These are phyloP conservation scores for Kodamaea arcana DNA, from an alignment of 1,139 yeast genomes.

Conservation along the genomic window DNA sequence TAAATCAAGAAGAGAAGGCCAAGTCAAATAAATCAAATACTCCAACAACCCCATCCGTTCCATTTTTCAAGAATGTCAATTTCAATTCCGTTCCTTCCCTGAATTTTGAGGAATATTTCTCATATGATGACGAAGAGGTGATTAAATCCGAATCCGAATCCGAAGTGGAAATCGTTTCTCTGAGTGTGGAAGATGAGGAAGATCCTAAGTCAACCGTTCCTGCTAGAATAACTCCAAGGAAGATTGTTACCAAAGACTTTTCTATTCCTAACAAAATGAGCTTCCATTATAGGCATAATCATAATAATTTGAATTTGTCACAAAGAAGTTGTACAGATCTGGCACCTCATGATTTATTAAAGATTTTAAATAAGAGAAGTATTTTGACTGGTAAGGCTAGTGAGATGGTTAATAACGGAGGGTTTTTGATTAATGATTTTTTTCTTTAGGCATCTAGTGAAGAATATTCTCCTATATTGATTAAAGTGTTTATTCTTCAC, in stretches of 20 bases:
- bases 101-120: slow-evolving; percentile 38
- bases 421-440: slow-evolving; percentile 46
- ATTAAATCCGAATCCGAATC: not conserved
- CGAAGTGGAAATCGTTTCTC: slow-evolving; percentile 4
- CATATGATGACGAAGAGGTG: slow-evolving; percentile 17
- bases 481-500: too few species aligned
- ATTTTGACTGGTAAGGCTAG: slow-evolving; percentile 49
- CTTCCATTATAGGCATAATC: slow-evolving; percentile 41
- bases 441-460: slow-evolving; percentile 31
- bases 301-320: slow-evolving; percentile 41
- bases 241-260: slow-evolving; percentile 6
- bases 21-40: slow-evolving; percentile 5
- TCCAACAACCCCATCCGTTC: slow-evolving; percentile 19
- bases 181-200: slow-evolving; percentile 8
- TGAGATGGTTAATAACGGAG: slow-evolving; percentile 53
- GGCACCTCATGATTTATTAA: slow-evolving; percentile 22
- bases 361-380: slow-evolving; percentile 42
- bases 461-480: too few species aligned
- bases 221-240: slow-evolving; percentile 4
- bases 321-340: slow-evolving; percentile 7
- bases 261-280: slow-evolving; percentile 27
- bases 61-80: slow-evolving; percentile 41
- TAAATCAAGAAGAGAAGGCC: slow-evolving; percentile 23
- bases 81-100: slow-evolving; percentile 30
- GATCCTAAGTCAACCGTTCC: slow-evolving; percentile 9